Conservation (phyloP, 768 basidiomycete genomes). For the Xerocomellus amylosporus region DNA sequence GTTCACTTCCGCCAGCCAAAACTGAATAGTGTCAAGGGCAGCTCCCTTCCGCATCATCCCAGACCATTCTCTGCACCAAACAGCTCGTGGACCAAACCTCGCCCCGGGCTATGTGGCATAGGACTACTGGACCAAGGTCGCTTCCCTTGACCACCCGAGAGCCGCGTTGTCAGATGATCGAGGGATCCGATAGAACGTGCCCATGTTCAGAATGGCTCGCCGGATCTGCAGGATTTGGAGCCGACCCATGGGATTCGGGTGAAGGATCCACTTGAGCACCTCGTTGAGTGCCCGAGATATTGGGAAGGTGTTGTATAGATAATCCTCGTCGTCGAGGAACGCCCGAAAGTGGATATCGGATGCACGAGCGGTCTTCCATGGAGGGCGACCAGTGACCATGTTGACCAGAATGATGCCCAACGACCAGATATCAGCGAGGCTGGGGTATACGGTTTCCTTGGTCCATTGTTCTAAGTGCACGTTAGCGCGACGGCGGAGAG, state of each 20-base stretch:
- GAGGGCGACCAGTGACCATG: slow-evolving; percentile 58
- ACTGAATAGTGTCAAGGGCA: background rate
- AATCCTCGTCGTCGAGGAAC: slow-evolving; percentile 16
- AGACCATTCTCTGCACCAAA: background rate
- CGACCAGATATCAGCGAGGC: slow-evolving; percentile 61
- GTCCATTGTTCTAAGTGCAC: slow-evolving; percentile 48
- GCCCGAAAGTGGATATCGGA: slow-evolving; percentile 12
- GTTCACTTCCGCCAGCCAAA: background rate
- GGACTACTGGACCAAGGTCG: background rate
- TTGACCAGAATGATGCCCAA: slow-evolving; percentile 80
- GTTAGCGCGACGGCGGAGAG: slow-evolving; percentile 1
- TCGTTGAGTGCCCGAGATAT: slow-evolving; percentile 15
- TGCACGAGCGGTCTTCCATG: slow-evolving; percentile 11
- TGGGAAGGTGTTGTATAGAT: slow-evolving; percentile 11
- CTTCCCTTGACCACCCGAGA: background rate
- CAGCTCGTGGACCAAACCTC: background rate
- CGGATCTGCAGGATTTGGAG: slow-evolving; percentile 19
- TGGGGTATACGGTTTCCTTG: slow-evolving; percentile 36
- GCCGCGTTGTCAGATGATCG: background rate
- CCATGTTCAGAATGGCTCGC: slow-evolving; percentile 12
- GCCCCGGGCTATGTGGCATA: background rate
- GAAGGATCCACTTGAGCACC: slow-evolving; percentile 18
- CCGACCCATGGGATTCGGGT: slow-evolving; percentile 13
- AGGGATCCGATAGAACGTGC: slow-evolving; percentile 14
- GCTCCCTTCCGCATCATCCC: background rate